phyloP scores from a whole-genome alignment of 2,329 filamentous ascomycete genomes.

The Thielaviopsis ethacetica region DNA sequence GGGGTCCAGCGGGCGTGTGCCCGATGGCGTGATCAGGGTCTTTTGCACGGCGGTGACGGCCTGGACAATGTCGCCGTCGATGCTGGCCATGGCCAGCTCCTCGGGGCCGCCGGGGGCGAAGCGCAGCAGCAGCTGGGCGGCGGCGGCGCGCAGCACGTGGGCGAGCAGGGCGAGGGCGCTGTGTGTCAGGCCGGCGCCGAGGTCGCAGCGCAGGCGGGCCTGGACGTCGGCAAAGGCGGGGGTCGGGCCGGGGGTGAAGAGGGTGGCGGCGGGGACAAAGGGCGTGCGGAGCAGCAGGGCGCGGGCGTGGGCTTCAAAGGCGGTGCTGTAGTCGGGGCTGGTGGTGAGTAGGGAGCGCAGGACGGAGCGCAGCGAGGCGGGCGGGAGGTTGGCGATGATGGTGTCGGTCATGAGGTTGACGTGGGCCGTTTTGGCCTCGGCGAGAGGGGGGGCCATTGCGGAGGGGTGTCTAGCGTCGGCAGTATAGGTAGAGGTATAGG shows the following conservation, averaged over 20 bases:
- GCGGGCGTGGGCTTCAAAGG: slow-evolving; percentile 19
- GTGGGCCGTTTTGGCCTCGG: slow-evolving; percentile 19
- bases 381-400: slow-evolving; percentile 25
- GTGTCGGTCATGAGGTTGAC: slow-evolving; percentile 32
- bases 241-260: neutral
- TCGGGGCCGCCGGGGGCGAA: neutral
- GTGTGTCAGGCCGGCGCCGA: slow-evolving; percentile 15
- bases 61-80: slow-evolving; percentile 21
- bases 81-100: slow-evolving; percentile 9
- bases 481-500: neutral
- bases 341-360: slow-evolving; percentile 17
- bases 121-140: slow-evolving; percentile 1
- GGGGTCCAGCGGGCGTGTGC: slow-evolving; percentile 13
- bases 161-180: slow-evolving; percentile 13
- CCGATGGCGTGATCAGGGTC: slow-evolving; percentile 14
- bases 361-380: slow-evolving; percentile 23
- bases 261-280: neutral
- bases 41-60: slow-evolving; percentile 22
- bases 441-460: neutral
- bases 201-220: slow-evolving; percentile 15
- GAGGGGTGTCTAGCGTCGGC: neutral
- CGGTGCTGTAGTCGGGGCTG: slow-evolving; percentile 18
- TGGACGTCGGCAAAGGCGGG: slow-evolving; percentile 12
- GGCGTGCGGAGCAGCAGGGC: slow-evolving; percentile 16
- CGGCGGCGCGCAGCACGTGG: slow-evolving; percentile 10